Evolutionary conservation across 2,329 filamentous ascomycete genomes (phyloP), one percentile per base, ranked within the genome.

Genomic region (Colletotrichum magnum): DNA sequence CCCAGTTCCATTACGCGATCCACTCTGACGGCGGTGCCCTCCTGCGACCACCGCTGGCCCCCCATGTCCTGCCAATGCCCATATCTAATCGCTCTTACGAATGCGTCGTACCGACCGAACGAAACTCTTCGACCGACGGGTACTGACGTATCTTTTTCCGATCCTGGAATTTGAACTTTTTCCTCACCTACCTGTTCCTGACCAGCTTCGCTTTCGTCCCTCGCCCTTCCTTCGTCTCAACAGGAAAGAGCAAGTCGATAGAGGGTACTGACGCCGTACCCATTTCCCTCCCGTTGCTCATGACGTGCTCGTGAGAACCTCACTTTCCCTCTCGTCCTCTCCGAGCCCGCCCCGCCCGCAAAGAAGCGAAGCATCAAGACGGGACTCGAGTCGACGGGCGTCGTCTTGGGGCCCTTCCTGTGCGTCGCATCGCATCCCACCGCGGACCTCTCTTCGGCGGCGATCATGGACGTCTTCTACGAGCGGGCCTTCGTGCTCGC

Each of bases 401-500:
- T 36, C 66, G 21, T 26, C 62, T 64, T 39, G 9, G 36, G 7
- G 16, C 28, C 45, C 36, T 43, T 50, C n/a, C 24, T n/a, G 16
- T 16, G 16, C 58, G 48, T 32, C 36, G 16, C 56, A 36, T 41
- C 32, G 18, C 64, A 39, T 15, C 24, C 7, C 32, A 24, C 28
- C 36, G 50, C 32, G 15, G 57, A 57, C 15, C 41, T 54, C 51
- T 39, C 59, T 36, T n/a, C 48, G 41, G 32, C 59, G 48, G 32
- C 26, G 26, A 56, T 56, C 50, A 61, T 32, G 62, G 67, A 69
- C 39, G 21, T 48, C 4, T 61, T 69, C 39, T 45, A 48, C 24
- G 62, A 61, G 50, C 50, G 67, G 39, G 67, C 63, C 26, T 57
- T 67, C 56, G 63, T 50, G 51, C 62, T 69, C 45, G 62, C 67